Evolutionary conservation across 305 asterid genomes (phyloP).

Genomic region (Fraxinus platypoda): DNA sequence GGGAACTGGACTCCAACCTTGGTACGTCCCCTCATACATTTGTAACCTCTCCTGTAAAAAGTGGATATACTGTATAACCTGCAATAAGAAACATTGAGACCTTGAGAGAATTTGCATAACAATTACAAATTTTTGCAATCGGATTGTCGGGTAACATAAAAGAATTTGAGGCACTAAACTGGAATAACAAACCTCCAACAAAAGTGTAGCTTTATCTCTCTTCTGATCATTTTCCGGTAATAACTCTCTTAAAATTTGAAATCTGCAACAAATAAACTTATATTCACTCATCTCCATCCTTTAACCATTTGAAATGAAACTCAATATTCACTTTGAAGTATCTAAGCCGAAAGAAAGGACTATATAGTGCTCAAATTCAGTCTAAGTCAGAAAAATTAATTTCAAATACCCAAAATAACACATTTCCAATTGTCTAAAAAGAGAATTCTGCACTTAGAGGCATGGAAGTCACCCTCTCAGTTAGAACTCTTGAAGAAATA

Average conservation of each 20-base stretch:
- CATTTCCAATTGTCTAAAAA: background rate
- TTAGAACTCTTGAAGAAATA: background rate
- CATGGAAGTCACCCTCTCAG: background rate
- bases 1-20: slow-evolving; percentile 74
- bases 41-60: slow-evolving; percentile 69
- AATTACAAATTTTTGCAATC: background rate
- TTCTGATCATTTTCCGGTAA: slow-evolving; percentile 81
- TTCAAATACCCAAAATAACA: background rate
- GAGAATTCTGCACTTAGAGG: background rate
- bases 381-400: background rate
- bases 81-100: slow-evolving; percentile 25
- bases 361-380: background rate
- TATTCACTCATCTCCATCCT: slow-evolving; percentile 17
- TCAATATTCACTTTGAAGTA: background rate
- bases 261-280: slow-evolving; percentile 42
- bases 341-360: background rate
- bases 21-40: slow-evolving; percentile 68
- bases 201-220: slow-evolving; percentile 79
- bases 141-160: background rate
- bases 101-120: slow-evolving; percentile 12
- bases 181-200: slow-evolving; percentile 61
- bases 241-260: slow-evolving; percentile 66
- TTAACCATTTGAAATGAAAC: background rate
- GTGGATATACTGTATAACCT: slow-evolving; percentile 83
- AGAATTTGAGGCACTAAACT: slow-evolving; percentile 12